Base-by-base conservation (phyloP, 805 yeast species). In the Starmerella vitae region DNA sequence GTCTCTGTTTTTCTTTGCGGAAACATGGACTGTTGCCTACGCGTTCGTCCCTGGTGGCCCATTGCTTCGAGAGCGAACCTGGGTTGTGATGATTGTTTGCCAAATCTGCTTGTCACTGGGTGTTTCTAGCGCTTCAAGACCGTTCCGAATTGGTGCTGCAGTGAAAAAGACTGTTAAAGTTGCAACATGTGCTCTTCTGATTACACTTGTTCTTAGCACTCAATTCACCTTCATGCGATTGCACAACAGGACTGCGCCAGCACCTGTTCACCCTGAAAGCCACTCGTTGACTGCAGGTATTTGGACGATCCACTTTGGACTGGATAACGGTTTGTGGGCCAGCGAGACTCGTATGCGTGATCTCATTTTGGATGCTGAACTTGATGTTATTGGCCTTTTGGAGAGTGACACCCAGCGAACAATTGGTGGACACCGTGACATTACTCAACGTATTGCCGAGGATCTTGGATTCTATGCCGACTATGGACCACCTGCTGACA, bases 241-340 rank as follows among this genome's bases (percentile, higher is more conserved):
- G 56, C 73, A 74, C 49, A 66, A 74, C 41, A 14, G 20, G 5
- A 63, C 60, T 13, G 75, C 74, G 24, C 85, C 86, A 12, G 58
- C 59, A 39, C 85, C 91, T 9, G 70, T 72, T 50, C 79, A 76
- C 51, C 76, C 84, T 12, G 67, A 67, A n/a, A 70, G 68, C 6
- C 71, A 76, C 49, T 58, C 82, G 4, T 71, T 91, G 51, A 85
- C 95, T 1, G 86, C 96, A 2, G 98, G 97, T 57, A 86, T 91
- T 45, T 91, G 98, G 98, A 88, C 97, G 18, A 78, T 91, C 47
- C 98, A 91, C 63, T 91, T 91, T 57, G 98, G 96, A 19, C 68
- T 91, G 36, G 98, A 91, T 58, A 91, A 91, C 59, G 94, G 85
- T 56, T 79, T 91, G 91, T 91, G 98, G 98, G 88, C 93, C 0